Evolutionary conservation across 2,329 filamentous ascomycete genomes (phyloP), one percentile per base, ranked within the genome.

Genomic region (Dryadomyces quercivorus): DNA sequence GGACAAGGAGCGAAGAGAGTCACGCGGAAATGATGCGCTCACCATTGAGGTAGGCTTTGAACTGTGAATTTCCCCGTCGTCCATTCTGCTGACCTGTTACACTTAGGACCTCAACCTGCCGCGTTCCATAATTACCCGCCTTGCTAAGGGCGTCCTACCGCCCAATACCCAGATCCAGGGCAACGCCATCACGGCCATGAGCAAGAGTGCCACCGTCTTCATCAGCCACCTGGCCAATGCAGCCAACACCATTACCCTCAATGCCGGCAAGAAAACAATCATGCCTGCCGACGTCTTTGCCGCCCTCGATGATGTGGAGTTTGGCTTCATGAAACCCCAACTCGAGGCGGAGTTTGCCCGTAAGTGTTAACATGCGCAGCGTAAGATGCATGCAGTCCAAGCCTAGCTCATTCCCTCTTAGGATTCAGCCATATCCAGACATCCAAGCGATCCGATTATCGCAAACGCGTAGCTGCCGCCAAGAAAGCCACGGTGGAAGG

Each of bases 101-200:
- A 13, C 3, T 4, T 49, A 87, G 83, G 87, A 92, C 64, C 78
- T 91, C 55, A 83, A 76, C 58, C 75, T 93, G 15, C 88, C 88
- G 36, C 89, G 88, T 64, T 89, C 86, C 7, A 89, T 92, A 69
- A 84, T 92, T 60, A 86, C 85, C 53, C 77, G 87, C 53, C 75
- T 93, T 38, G 85, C 86, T 44, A 92, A 92, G 70, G 85, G 86
- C 44, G 86, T 88, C 6, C 72, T 93, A 5, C 87, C 88, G 1
- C 76, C 86, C 6, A 90, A 90, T 65, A 91, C 87, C 5, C 85
- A 89, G 68, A 87, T 92, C 50, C 86, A 92, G 66, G 87, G 84
- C 63, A 89, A 90, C 70, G 88, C 88, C 45, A 79, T 91, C 54
- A 70, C 88, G 52, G 88, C 87, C 10, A 77, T 93, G 72, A 85